Conservation (phyloP, 768 basidiomycete genomes). For the Rhodotorula toruloides region DNA sequence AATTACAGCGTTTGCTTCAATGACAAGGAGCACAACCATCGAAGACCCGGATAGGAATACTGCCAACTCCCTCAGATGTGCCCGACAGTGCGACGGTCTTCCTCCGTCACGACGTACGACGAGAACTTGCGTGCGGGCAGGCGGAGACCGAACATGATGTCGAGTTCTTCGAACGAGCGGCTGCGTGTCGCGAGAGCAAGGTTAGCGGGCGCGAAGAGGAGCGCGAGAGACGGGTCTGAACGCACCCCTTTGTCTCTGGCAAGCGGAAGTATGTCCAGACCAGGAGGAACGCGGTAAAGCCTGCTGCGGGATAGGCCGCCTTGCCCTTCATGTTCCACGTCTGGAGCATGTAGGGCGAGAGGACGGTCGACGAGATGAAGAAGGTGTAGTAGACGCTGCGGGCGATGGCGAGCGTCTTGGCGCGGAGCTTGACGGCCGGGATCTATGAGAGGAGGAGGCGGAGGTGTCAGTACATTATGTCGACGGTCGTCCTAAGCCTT, state of each 20-base stretch:
- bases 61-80: too few relatives aligned
- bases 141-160: constrained; percentile 46
- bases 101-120: constrained; percentile 37
- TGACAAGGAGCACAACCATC: too few relatives aligned
- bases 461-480: background rate
- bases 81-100: background rate
- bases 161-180: constrained; percentile 45
- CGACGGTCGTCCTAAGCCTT: too few relatives aligned
- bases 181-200: background rate
- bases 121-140: constrained; percentile 43
- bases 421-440: constrained; percentile 6
- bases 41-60: too few relatives aligned
- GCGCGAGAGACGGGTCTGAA: background rate
- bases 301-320: background rate
- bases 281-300: background rate
- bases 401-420: constrained; percentile 9
- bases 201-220: too few relatives aligned
- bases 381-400: background rate
- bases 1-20: too few relatives aligned
- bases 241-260: constrained; percentile 7
- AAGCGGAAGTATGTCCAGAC: background rate
- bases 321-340: background rate
- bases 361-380: background rate
- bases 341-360: constrained; percentile 1
- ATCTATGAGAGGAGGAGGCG: background rate